Evolutionary conservation across 768 basidiomycete genomes (phyloP), one percentile per base, ranked within the genome.

Genomic region (Leccinum longicurvipes): DNA sequence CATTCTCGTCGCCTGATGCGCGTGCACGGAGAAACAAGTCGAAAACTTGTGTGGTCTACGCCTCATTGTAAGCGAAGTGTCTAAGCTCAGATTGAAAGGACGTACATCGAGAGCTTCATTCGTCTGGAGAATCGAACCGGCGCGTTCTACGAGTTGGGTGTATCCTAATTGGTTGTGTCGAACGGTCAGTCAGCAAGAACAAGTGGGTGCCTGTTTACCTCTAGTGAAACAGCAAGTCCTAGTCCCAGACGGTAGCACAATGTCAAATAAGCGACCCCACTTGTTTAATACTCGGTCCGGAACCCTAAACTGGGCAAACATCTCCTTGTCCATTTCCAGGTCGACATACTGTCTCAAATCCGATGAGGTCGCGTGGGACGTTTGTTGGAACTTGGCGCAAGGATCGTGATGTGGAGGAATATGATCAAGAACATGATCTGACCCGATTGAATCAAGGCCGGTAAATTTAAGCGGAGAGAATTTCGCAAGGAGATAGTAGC

Each of bases 251-350:
- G 88, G 87, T 10, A 79, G 66, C 11, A 90, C 86, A 46, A 93
- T 90, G 60, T 92, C 91, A 63, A 92, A 92, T 24, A 91, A 70
- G 25, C 84, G 76, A 3, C 88, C 89, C 87, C 90, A 91, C 72
- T 86, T 90, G 60, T 68, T 61, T 4, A 93, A 71, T 19, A 89
- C 77, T 52, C 79, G 83, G 51, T 86, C 82, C 3, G 86, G 80
- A 11, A 92, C 75, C 21, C 63, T 68, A 59, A 71, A 72, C 19
- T 65, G 66, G 31, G 67, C 57, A 51, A 63, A 28, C 31, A 47
- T 49, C 27, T 62, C 63, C 11, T 63, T 19, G 21, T 60, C 46
- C 47, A 55, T 46, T 10, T 24, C 29, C 44, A 19, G 19, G 49
- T 63, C 57, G 36, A 68, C 8, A 46, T 63, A 56, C 27, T 55